Conservation (phyloP, 805 yeast genomes). For the Starmerella bombi region DNA sequence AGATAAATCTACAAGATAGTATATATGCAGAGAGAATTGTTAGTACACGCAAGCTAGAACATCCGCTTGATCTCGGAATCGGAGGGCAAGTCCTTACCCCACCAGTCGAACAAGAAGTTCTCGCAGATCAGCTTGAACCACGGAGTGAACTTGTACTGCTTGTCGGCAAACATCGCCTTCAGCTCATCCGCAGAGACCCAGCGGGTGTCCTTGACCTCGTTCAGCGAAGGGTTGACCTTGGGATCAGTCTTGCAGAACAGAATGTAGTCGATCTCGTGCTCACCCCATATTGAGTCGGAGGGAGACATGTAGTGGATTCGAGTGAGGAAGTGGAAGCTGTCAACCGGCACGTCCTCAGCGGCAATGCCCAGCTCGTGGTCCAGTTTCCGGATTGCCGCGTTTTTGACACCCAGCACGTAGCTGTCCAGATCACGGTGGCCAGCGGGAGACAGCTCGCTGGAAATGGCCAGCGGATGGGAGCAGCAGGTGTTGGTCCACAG, state of each 20-base stretch:
- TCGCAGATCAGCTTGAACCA: constrained; percentile 97
- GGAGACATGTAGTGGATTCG: constrained; percentile 90
- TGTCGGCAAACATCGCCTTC: constrained; percentile 61
- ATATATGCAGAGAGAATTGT: too few species aligned
- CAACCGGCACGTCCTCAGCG: constrained; percentile 42
- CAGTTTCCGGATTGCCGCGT: constrained; percentile 84
- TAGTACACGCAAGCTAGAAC: too few species aligned
- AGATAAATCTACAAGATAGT: too few species aligned
- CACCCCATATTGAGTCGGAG: constrained; percentile 78
- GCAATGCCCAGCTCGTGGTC: constrained; percentile 87
- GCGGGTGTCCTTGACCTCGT: constrained; percentile 71
- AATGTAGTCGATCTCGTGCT: constrained; percentile 93
- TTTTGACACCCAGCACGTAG: constrained; percentile 65
- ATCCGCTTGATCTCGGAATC: constrained; percentile 19
- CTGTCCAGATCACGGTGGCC: constrained; percentile 32
- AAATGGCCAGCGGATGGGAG: constrained; percentile 86
- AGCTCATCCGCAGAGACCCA: constrained; percentile 62
- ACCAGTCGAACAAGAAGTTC: constrained; percentile 83
- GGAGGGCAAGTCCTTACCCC: constrained; percentile 35
- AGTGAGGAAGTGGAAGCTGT: constrained; percentile 67
- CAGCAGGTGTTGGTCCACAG: constrained; percentile 99
- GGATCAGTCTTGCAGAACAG: constrained; percentile 54
- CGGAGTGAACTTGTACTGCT: constrained; percentile 70
- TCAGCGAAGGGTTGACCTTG: constrained; percentile 42
- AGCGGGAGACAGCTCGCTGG: constrained; percentile 57